Percentiles rank a stretch among this genome's conserved stretches.
phyloP scores from a whole-genome alignment of 371 early-diverging fungal genomes.

The Thermomucor indicae-seudaticae region DNA sequence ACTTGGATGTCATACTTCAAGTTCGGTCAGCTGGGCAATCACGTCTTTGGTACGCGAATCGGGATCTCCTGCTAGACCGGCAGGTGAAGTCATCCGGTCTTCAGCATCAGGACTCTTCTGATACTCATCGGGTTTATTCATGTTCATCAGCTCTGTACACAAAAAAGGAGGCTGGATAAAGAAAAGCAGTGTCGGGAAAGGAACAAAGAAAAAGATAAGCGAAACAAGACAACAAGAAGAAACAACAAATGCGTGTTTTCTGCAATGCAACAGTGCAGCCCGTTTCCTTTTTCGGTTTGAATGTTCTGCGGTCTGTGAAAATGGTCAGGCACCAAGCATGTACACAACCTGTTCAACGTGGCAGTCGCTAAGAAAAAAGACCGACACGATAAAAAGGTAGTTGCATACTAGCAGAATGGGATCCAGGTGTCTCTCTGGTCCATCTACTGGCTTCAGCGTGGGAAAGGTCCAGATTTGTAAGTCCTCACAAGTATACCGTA shows the following conservation, averaged over 20 bases:
- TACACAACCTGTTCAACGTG: too few species aligned
- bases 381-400: too few species aligned
- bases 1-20: slow-evolving; percentile 18
- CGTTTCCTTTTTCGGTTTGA: too few species aligned
- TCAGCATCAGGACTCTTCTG: slow-evolving; percentile 7
- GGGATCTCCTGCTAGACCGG: slow-evolving; percentile 5
- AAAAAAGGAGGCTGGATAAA: neutral
- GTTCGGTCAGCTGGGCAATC: slow-evolving; percentile 11
- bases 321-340: too few species aligned
- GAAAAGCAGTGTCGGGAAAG: slow-evolving; percentile 1
- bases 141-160: neutral
- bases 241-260: neutral
- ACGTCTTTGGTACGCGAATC: slow-evolving; percentile 7
- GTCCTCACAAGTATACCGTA: too few species aligned
- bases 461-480: too few species aligned
- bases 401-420: too few species aligned
- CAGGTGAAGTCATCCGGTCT: slow-evolving; percentile 1
- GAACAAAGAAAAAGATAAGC: neutral
- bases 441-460: too few species aligned
- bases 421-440: too few species aligned
- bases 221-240: neutral
- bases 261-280: neutral
- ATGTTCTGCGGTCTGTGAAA: too few species aligned
- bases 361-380: too few species aligned
- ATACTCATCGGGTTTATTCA: slow-evolving; percentile 14